These are phyloP conservation scores for Cryptococcus sp. DNA, from an alignment of 1,284 basidiomycete species.

Conservation along the genomic window DNA sequence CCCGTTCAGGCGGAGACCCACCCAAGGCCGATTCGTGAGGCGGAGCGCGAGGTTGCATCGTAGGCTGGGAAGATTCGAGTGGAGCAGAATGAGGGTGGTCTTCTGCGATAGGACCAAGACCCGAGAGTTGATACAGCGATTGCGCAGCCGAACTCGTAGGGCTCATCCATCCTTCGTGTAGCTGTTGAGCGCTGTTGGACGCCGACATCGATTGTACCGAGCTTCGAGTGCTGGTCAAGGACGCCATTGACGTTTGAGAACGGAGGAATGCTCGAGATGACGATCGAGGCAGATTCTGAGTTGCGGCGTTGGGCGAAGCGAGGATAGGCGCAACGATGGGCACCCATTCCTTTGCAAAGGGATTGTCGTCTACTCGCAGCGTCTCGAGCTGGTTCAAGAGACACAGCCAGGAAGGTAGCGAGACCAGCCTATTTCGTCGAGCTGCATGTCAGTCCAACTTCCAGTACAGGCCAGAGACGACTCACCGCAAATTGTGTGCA, in stretches of 20 bases:
- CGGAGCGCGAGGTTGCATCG: slow-evolving; percentile 3
- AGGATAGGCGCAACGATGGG: slow-evolving; percentile 69
- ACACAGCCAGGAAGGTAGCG: slow-evolving; percentile 91
- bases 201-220: slow-evolving; percentile 5
- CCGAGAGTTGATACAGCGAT: slow-evolving; percentile 14
- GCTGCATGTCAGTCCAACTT: slow-evolving; percentile 22
- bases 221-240: slow-evolving; percentile 8
- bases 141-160: slow-evolving; percentile 17
- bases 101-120: slow-evolving; percentile 21
- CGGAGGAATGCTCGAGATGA: slow-evolving; percentile 15
- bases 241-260: slow-evolving; percentile 18
- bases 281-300: background rate
- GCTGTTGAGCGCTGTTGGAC: background rate
- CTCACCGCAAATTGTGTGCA: slow-evolving; percentile 76
- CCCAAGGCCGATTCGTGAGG: background rate
- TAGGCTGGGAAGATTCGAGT: background rate
- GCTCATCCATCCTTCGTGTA: slow-evolving; percentile 5
- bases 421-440: slow-evolving; percentile 77
- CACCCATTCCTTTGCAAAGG: slow-evolving; percentile 86
- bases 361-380: slow-evolving; percentile 85
- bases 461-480: background rate
- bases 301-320: slow-evolving; percentile 2
- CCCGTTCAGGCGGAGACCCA: slow-evolving; percentile 8
- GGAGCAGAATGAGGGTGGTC: slow-evolving; percentile 27
- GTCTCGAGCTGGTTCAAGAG: slow-evolving; percentile 74